Percentiles rank a stretch among this genome's conserved stretches.
Evolutionary conservation across 2,329 filamentous ascomycete species (phyloP).

Genomic region (Nemania serpens): DNA sequence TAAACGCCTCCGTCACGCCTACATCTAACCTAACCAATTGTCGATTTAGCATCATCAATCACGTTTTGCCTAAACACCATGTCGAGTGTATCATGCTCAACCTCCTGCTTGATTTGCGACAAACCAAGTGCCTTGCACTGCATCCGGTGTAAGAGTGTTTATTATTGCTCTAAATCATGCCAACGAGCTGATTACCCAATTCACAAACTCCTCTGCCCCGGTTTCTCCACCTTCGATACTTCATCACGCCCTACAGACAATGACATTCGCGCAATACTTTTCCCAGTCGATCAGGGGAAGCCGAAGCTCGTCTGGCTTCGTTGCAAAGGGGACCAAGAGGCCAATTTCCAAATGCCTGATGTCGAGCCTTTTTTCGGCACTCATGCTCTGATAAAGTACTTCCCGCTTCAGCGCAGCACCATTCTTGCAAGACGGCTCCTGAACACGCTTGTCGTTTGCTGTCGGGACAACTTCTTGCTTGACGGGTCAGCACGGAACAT

Average conservation of each 20-base stretch:
- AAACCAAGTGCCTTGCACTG: slow-evolving; percentile 12
- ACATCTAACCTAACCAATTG: no score
- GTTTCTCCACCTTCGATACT: not conserved
- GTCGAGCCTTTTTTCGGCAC: no score
- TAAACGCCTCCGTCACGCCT: no score
- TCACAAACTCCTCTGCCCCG: slow-evolving; percentile 17
- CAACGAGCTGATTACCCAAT: slow-evolving; percentile 11
- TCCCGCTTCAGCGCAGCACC: not conserved
- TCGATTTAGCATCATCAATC: no score
- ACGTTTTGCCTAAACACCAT: no score
- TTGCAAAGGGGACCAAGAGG: no score
- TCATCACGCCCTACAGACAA: slow-evolving; percentile 1
- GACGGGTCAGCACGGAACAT: slow-evolving; percentile 10
- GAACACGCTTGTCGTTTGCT: slow-evolving; percentile 1
- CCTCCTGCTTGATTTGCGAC: slow-evolving; percentile 15
- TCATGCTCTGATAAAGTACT: no score
- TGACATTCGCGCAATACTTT: slow-evolving; percentile 15
- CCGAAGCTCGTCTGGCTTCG: slow-evolving; percentile 21
- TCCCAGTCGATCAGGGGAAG: slow-evolving; percentile 2
- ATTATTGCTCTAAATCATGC: slow-evolving; percentile 16
- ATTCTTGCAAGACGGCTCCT: slow-evolving; percentile 2
- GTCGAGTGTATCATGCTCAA: no score
- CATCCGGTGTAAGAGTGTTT: slow-evolving; percentile 7
- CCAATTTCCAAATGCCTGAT: no score
- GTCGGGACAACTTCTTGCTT: slow-evolving; percentile 3